These are phyloP conservation scores for Nigrograna mackinnonii DNA, from an alignment of 2,329 filamentous ascomycete species.

Conservation along the genomic window DNA sequence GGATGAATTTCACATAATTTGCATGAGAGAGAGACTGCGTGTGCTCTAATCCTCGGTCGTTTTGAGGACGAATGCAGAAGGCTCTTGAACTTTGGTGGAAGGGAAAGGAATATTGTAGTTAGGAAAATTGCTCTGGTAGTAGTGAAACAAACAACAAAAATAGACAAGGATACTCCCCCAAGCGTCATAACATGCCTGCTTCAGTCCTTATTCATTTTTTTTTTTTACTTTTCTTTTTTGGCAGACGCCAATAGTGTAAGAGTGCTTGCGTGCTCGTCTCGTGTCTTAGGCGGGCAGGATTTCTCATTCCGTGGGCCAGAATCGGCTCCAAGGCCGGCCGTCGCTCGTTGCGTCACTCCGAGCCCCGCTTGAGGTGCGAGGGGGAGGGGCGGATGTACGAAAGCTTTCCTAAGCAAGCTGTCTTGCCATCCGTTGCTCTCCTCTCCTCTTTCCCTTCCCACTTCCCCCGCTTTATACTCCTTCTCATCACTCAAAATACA, in stretches of 20 bases:
- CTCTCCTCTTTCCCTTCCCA: conserved; percentile 5
- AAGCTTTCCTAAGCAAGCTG: conserved; percentile 20
- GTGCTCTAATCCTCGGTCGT: no score
- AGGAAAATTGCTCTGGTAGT: background rate
- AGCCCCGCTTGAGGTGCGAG: conserved; percentile 29
- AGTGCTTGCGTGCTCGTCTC: no score
- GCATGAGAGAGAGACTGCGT: no score
- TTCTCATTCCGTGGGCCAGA: conserved; percentile 32
- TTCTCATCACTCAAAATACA: conserved; percentile 8
- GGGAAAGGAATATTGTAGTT: no score
- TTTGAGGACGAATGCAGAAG: no score
- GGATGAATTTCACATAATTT: conserved; percentile 1
- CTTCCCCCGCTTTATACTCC: background rate
- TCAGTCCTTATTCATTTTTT: no score
- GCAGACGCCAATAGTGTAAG: no score
- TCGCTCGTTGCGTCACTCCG: conserved; percentile 34
- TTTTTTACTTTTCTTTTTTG: no score
- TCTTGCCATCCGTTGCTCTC: conserved; percentile 4
- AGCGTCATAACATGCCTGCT: no score
- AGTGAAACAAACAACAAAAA: conserved; percentile 2
- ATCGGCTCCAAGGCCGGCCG: conserved; percentile 20
- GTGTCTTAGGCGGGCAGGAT: conserved; percentile 23
- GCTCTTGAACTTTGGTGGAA: no score
- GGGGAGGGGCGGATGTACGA: conserved; percentile 2
- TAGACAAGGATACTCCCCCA: conserved; percentile 3